Percentiles rank a stretch among this genome's conserved stretches.
These are phyloP conservation scores for Tuber brumale DNA, from an alignment of 495 filamentous ascomycete genomes.

Conservation along the genomic window DNA sequence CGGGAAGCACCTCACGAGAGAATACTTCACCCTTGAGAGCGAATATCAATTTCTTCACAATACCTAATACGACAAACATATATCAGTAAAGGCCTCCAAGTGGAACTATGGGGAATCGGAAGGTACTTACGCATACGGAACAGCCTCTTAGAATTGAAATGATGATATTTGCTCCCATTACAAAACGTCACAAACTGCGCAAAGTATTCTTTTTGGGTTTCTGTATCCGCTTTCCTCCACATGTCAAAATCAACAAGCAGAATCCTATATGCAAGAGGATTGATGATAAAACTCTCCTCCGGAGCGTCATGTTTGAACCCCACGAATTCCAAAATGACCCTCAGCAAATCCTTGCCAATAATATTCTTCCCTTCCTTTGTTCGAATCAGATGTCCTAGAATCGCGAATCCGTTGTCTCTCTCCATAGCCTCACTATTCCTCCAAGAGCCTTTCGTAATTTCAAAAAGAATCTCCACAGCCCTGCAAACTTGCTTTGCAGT, in stretches of 20 bases:
- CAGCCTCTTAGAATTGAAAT: constrained; percentile 81
- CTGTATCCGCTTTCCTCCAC: constrained; percentile 69
- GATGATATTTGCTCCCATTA: constrained; percentile 75
- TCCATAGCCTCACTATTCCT: constrained; percentile 98
- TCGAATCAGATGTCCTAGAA: constrained; percentile 56
- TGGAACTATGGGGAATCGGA: constrained; percentile 2
- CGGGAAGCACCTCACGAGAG: constrained; percentile 58
- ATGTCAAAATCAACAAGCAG: constrained; percentile 85
- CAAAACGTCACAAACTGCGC: constrained; percentile 81
- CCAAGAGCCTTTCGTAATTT: constrained; percentile 81
- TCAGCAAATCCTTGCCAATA: constrained; percentile 54
- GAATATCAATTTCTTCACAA: constrained; percentile 82
- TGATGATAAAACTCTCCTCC: constrained; percentile 69
- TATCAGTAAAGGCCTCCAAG: background rate
- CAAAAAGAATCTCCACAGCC: constrained; percentile 74
- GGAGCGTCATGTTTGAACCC: constrained; percentile 73
- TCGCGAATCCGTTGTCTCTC: constrained; percentile 83
- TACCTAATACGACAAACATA: constrained; percentile 51
- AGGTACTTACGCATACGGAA: constrained; percentile 75
- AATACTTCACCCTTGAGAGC: constrained; percentile 81
- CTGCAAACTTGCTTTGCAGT: constrained; percentile 63
- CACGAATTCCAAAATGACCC: constrained; percentile 72
- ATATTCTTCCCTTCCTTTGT: constrained; percentile 40
- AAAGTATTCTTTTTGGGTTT: constrained; percentile 82
- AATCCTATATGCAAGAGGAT: constrained; percentile 86